A percentile compares a stretch with the other conserved stretches of the same genome.
Evolutionary conservation across 257 asterid species (phyloP).

Genomic region (Sherardia arvensis): DNA sequence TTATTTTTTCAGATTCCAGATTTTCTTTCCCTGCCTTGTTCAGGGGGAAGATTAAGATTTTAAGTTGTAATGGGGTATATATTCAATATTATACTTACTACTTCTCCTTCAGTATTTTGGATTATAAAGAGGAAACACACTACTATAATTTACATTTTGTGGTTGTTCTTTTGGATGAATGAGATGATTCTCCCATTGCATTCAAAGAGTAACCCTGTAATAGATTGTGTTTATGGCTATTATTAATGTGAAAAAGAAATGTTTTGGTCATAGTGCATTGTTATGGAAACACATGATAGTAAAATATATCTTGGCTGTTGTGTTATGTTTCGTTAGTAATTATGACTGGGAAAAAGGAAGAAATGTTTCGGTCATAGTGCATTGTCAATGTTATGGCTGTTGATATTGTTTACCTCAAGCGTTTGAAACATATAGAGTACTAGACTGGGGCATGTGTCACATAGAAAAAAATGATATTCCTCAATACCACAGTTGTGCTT

Average conservation of each 20-base stretch:
- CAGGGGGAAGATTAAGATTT: not conserved
- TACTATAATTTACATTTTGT: not conserved
- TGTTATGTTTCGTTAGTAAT: too few species aligned
- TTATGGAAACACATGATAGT: not conserved
- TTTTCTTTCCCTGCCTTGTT: not conserved
- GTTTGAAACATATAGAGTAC: not conserved
- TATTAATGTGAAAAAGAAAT: not conserved
- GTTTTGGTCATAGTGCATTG: not conserved
- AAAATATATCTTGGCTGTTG: too few species aligned
- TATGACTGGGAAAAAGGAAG: not conserved
- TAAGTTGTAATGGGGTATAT: not conserved
- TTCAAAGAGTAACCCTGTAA: not conserved
- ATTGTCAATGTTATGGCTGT: not conserved
- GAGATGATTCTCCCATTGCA: not conserved
- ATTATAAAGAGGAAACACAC: not conserved
- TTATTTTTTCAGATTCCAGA: conserved; percentile 1
- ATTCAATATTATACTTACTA: too few species aligned
- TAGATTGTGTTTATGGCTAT: not conserved
- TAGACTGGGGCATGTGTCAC: not conserved
- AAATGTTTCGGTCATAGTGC: not conserved
- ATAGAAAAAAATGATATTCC: not conserved
- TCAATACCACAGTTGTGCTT: not conserved
- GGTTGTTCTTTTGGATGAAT: not conserved
- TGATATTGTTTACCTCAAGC: not conserved
- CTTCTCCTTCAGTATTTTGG: not conserved